Percentiles rank a stretch among this genome's conserved stretches.
Conservation (phyloP, 1,139 yeast genomes). For the Kodamaea fungicola region DNA sequence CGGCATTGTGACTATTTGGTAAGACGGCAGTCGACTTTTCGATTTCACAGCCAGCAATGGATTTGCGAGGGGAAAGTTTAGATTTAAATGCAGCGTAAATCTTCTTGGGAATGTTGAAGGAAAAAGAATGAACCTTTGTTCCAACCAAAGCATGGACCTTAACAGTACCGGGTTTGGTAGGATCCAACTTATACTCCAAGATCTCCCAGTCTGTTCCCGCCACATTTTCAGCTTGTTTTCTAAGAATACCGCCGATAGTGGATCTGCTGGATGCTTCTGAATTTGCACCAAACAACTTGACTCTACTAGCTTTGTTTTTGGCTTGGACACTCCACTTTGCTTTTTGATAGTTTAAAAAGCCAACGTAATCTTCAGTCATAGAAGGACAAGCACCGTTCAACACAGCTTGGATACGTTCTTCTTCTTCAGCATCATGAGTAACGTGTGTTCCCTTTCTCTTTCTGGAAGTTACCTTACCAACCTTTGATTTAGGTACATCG, state of each 20-base stretch:
- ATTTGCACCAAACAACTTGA: conserved; percentile 71
- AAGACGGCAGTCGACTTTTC: conserved; percentile 57
- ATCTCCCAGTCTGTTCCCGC: conserved; percentile 84
- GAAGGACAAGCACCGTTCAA: conserved; percentile 63
- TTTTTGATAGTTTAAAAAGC: conserved; percentile 76
- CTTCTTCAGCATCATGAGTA: conserved; percentile 33
- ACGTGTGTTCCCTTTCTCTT: conserved; percentile 30
- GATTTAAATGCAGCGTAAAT: conserved; percentile 67
- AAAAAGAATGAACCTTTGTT: conserved; percentile 69
- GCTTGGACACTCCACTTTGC: conserved; percentile 80
- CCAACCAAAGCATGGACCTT: conserved; percentile 70
- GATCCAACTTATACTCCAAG: conserved; percentile 61
- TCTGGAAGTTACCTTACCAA: conserved; percentile 51
- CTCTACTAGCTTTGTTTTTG: conserved; percentile 66
- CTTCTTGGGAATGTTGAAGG: conserved; percentile 70
- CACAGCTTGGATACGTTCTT: conserved; percentile 38
- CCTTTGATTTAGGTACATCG: conserved; percentile 27
- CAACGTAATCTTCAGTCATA: conserved; percentile 69
- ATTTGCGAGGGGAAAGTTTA: conserved; percentile 40
- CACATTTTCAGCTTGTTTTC: conserved; percentile 74
- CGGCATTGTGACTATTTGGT: conserved; percentile 67
- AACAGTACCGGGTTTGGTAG: conserved; percentile 66
- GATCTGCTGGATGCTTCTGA: conserved; percentile 45
- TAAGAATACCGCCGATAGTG: conserved; percentile 65
- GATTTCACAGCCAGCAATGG: conserved; percentile 52